phyloP scores from a whole-genome alignment of 257 asterid genomes.

The Solanum arcanum region DNA sequence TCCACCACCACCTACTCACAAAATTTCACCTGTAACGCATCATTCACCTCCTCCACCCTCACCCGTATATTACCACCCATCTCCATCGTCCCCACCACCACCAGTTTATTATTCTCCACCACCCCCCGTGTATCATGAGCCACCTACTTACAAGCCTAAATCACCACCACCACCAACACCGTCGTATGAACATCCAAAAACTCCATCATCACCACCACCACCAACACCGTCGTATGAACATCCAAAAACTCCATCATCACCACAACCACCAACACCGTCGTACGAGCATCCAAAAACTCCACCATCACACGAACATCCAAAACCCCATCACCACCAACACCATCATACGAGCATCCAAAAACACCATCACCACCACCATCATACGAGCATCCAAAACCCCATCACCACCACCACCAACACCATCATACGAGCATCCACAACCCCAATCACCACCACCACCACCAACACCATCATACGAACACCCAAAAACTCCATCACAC shows the following conservation, averaged over 20 bases:
- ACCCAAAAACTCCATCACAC: constrained; percentile 15
- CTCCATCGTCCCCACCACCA: constrained; percentile 1
- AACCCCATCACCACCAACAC: not conserved
- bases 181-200: no score
- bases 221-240: not conserved
- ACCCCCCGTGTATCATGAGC: not conserved
- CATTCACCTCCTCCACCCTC: constrained; percentile 8
- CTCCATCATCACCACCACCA: not conserved
- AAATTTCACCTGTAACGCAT: constrained; percentile 3
- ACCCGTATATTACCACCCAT: constrained; percentile 2
- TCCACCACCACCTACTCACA: constrained; percentile 27
- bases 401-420: constrained; percentile 9
- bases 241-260: constrained; percentile 1
- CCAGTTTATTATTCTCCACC: constrained; percentile 9
- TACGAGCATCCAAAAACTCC: no score
- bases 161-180: constrained; percentile 14
- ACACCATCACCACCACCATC: not conserved
- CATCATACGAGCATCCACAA: not conserved
- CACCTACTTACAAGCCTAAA: not conserved
- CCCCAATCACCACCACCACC: not conserved
- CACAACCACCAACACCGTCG: not conserved
- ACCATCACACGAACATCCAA: not conserved
- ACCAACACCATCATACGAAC: constrained; percentile 7
- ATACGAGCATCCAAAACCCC: no score
- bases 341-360: not conserved